Conservation (phyloP, 73 alveolate genomes). For the Paramecium sonneborni region DNA sequence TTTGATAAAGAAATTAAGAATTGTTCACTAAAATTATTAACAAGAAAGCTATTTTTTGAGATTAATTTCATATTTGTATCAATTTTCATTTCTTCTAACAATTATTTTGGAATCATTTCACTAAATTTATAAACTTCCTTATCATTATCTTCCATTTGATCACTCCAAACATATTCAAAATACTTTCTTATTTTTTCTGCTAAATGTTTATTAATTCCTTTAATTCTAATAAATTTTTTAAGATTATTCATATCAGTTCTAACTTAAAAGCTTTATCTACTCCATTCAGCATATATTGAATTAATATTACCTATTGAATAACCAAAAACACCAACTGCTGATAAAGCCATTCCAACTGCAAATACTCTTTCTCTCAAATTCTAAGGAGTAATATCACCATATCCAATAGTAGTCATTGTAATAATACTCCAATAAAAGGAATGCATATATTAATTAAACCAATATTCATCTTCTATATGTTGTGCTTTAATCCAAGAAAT, state of each 20-base stretch:
- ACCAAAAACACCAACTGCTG: constrained; percentile 43
- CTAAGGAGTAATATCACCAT: constrained; percentile 36
- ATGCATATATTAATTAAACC: background rate
- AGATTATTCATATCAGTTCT: constrained; percentile 45
- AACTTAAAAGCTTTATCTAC: background rate
- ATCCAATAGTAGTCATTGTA: constrained; percentile 43
- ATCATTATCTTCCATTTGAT: constrained; percentile 39
- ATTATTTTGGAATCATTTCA: constrained; percentile 20
- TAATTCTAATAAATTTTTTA: background rate
- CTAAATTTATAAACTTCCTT: constrained; percentile 19
- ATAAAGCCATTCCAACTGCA: background rate
- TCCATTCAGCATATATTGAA: constrained; percentile 42
- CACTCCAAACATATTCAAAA: constrained; percentile 51
- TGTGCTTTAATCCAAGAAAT: background rate
- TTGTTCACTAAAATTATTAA: background rate
- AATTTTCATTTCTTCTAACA: constrained; percentile 35
- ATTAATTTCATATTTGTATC: constrained; percentile 28
- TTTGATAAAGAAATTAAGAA: background rate
- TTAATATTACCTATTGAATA: constrained; percentile 22
- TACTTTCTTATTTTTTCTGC: constrained; percentile 10
- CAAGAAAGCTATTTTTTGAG: background rate
- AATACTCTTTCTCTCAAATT: constrained; percentile 22
- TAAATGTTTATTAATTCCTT: constrained; percentile 32
- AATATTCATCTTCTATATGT: background rate
- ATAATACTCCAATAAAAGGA: constrained; percentile 22